These are phyloP conservation scores for Apostasia ramifera DNA, from an alignment of 106 monocot genomes.

Conservation along the genomic window DNA sequence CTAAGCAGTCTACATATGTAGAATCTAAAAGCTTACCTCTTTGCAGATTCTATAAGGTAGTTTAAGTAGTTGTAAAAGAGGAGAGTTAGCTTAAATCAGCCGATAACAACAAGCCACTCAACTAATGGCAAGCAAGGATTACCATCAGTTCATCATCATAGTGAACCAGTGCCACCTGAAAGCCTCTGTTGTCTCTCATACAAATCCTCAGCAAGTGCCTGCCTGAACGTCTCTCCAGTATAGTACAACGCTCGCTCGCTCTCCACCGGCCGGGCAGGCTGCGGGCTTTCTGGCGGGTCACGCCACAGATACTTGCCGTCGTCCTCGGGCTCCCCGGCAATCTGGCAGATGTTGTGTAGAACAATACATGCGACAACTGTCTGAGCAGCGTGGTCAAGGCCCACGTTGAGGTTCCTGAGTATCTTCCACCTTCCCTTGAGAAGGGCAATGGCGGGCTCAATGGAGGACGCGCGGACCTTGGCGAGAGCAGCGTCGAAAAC, in stretches of 20 bases:
- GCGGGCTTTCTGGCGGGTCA: conserved; percentile 45
- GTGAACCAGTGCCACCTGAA: conserved; percentile 7
- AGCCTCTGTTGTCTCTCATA: conserved; percentile 30
- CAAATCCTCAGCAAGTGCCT: conserved; percentile 48
- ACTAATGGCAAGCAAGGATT: background rate
- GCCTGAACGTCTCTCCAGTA: conserved; percentile 39
- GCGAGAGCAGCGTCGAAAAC: conserved; percentile 30
- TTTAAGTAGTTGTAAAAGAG: no score
- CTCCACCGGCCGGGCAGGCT: conserved; percentile 24
- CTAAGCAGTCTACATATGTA: no score
- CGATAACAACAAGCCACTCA: no score
- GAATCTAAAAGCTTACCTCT: no score
- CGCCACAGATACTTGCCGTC: conserved; percentile 53
- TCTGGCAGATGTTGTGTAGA: conserved; percentile 50
- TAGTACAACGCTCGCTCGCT: conserved; percentile 36
- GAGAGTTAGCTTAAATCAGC: no score
- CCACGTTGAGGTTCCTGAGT: conserved; percentile 22
- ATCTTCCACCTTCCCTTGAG: conserved; percentile 35
- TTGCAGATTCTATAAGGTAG: no score
- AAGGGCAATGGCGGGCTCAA: conserved; percentile 31
- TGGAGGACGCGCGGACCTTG: conserved; percentile 23
- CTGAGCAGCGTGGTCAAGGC: conserved; percentile 19
- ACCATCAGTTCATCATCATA: conserved; percentile 8
- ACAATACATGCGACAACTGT: conserved; percentile 22
- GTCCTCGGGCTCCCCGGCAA: conserved; percentile 47